Evolutionary conservation across 2,329 filamentous ascomycete genomes (phyloP).

Genomic region (Purpureocillium takamizusanense): DNA sequence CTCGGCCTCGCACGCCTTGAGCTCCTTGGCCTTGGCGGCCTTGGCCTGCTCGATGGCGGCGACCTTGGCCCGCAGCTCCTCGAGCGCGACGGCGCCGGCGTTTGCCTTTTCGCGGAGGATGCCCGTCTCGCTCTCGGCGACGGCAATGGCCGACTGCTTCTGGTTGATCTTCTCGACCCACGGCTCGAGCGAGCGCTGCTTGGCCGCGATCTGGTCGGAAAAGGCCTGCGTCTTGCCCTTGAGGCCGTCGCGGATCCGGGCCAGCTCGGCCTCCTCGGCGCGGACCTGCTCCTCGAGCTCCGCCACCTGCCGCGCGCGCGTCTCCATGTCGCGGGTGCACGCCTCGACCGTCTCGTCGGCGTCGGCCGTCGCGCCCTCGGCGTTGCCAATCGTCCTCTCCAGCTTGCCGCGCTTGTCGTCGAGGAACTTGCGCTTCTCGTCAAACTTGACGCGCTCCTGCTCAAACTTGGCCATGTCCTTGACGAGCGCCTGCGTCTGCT

Average conservation of each 20-base stretch:
- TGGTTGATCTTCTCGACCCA: constrained; percentile 97
- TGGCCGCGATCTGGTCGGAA: constrained; percentile 82
- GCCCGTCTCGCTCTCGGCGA: constrained; percentile 87
- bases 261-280: constrained; percentile 72
- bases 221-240: constrained; percentile 95
- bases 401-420: constrained; percentile 87
- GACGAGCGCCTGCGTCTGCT: constrained; percentile 65
- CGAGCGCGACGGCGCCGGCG: constrained; percentile 72
- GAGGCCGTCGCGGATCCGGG: constrained; percentile 72
- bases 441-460: constrained; percentile 93
- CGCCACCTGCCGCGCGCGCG: constrained; percentile 63
- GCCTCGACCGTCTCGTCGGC: constrained; percentile 71
- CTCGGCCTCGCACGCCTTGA: constrained; percentile 66
- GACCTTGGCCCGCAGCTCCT: constrained; percentile 77
- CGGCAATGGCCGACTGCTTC: constrained; percentile 87
- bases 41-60: constrained; percentile 62
- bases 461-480: constrained; percentile 92
- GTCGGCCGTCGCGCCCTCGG: constrained; percentile 64
- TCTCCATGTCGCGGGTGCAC: constrained; percentile 69
- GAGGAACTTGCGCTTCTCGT: constrained; percentile 95
- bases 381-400: constrained; percentile 74
- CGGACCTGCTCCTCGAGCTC: constrained; percentile 69
- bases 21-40: constrained; percentile 59
- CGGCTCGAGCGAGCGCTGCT: constrained; percentile 90
- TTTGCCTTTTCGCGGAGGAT: constrained; percentile 87